These are phyloP conservation scores for Chaetomium sp. DNA, from an alignment of 2,329 filamentous ascomycete species.

Conservation along the genomic window DNA sequence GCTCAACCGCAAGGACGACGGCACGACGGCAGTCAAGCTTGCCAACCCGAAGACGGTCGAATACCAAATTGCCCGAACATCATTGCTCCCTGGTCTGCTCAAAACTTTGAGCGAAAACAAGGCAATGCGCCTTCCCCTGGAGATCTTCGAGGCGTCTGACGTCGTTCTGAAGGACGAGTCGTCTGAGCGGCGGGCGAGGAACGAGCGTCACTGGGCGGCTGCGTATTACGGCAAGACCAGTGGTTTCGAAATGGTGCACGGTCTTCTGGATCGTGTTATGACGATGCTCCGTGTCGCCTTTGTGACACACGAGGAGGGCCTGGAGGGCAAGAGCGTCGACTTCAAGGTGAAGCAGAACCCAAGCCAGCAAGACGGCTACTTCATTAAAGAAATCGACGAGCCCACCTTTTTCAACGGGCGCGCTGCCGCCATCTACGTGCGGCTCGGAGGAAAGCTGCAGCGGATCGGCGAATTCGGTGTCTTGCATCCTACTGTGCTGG, in stretches of 20 bases:
- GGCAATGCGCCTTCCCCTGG: conserved; percentile 82
- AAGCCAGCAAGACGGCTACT: conserved; percentile 74
- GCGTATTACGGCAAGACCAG: conserved; percentile 93
- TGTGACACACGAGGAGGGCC: conserved; percentile 72
- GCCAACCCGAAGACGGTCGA: conserved; percentile 92
- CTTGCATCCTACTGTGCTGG: conserved; percentile 86
- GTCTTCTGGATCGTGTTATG: conserved; percentile 87
- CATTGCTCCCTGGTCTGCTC: conserved; percentile 79
- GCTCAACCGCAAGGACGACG: conserved; percentile 88
- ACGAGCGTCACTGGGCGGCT: conserved; percentile 94
- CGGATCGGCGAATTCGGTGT: conserved; percentile 91
- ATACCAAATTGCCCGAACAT: conserved; percentile 91
- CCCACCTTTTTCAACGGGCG: conserved; percentile 90
- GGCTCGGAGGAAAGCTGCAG: conserved; percentile 70
- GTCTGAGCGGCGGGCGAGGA: conserved; percentile 79
- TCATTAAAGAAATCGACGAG: conserved; percentile 91
- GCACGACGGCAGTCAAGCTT: conserved; percentile 77
- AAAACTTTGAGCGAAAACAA: conserved; percentile 96
- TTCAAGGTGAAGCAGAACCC: conserved; percentile 57
- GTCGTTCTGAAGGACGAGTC: conserved; percentile 86
- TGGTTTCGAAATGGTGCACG: conserved; percentile 95
- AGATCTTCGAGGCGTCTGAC: conserved; percentile 89
- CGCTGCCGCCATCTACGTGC: conserved; percentile 80
- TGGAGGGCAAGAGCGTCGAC: conserved; percentile 54
- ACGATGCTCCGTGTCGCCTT: conserved; percentile 87